phyloP scores from a whole-genome alignment of 2,329 filamentous ascomycete species.

The Neofusicoccum sp. region DNA sequence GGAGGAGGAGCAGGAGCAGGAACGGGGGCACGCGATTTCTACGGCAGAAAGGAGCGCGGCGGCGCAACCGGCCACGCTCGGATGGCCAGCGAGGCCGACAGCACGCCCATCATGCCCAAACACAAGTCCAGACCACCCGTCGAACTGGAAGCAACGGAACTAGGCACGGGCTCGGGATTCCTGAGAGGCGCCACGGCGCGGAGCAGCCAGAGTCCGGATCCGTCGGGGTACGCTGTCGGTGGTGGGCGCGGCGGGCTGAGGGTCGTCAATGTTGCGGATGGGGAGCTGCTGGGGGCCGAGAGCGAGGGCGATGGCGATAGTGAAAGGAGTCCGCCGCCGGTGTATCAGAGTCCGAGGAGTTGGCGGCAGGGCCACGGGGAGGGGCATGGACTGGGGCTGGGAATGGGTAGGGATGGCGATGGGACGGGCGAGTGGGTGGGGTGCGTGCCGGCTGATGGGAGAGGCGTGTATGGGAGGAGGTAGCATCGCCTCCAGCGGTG shows the following conservation, averaged over 20 bases:
- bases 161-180: not conserved
- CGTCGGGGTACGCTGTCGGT: not conserved
- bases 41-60: not conserved
- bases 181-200: not conserved
- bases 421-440: too few relatives aligned
- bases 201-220: not conserved
- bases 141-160: not conserved
- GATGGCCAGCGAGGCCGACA: not conserved
- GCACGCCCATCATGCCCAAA: not conserved
- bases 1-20: too few relatives aligned
- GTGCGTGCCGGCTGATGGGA: too few relatives aligned
- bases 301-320: not conserved
- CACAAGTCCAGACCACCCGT: not conserved
- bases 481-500: too few relatives aligned
- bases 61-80: not conserved
- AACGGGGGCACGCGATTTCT: not conserved
- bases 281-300: not conserved
- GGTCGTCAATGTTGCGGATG: slow-evolving; percentile 1
- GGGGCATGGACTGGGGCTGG: too few relatives aligned
- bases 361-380: not conserved
- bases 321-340: not conserved
- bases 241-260: not conserved
- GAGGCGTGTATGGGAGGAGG: too few relatives aligned
- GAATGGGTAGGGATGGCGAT: too few relatives aligned
- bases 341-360: not conserved